Percentiles rank a stretch among this genome's conserved stretches.
Evolutionary conservation across 495 filamentous ascomycete genomes (phyloP).

Genomic region (Daldinia loculata): DNA sequence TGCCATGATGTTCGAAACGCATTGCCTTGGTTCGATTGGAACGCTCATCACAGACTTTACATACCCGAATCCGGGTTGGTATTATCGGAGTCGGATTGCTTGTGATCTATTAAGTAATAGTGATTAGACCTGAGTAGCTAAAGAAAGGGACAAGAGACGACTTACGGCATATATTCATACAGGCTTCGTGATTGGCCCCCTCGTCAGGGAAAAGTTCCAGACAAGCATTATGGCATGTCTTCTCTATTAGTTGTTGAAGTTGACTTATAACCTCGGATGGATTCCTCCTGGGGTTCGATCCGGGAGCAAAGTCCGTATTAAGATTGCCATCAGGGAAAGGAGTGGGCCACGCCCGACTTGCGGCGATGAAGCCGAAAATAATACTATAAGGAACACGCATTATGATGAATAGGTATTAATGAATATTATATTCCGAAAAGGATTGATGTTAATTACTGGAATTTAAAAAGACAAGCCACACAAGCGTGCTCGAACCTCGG

Average conservation of each 20-base stretch:
- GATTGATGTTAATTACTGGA: neutral
- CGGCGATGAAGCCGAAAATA: slow-evolving; percentile 13
- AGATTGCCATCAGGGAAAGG: neutral
- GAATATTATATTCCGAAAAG: neutral
- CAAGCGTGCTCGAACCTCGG: neutral
- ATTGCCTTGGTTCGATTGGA: neutral
- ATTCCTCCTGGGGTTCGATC: neutral
- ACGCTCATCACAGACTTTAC: neutral
- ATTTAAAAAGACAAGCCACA: neutral
- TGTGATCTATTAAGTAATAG: slow-evolving; percentile 14
- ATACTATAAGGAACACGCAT: slow-evolving; percentile 24
- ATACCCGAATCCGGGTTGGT: slow-evolving; percentile 5
- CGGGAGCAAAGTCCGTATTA: neutral
- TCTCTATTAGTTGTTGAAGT: slow-evolving; percentile 17
- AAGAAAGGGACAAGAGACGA: neutral
- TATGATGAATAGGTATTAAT: neutral
- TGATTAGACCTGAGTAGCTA: neutral
- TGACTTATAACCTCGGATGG: slow-evolving; percentile 5
- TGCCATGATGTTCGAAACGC: neutral
- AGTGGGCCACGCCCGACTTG: slow-evolving; percentile 14
- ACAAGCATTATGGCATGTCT: slow-evolving; percentile 31
- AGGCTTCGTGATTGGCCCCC: slow-evolving; percentile 19
- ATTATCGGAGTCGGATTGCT: slow-evolving; percentile 1
- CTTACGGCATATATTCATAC: slow-evolving; percentile 38
- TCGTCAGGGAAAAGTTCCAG: slow-evolving; percentile 23